Evolutionary conservation across 352 stramenopile genomes (phyloP), one percentile per base, ranked within the genome.

Genomic region (Phytophthora melonis): DNA sequence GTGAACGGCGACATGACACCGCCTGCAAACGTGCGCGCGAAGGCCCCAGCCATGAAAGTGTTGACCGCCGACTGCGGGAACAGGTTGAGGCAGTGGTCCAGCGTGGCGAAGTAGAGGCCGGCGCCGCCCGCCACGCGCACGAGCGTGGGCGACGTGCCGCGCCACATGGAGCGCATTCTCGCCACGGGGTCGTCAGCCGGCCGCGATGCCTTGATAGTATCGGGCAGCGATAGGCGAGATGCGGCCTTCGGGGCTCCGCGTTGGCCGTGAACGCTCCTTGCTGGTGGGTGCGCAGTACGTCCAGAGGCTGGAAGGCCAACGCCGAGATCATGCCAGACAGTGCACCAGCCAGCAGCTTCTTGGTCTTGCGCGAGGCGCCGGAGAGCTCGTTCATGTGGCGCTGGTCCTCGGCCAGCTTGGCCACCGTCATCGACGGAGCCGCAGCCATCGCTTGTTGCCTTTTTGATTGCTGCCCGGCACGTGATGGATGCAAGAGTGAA

Each of bases 241-340:
- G 36, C 23, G 5, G n/a, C 36, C n/a, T 63, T 55, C 5, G 56
- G 16, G 43, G 55, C 19, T 79, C 43, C 13, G 41, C 14, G 60
- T 80, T 56, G 13, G 65, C 62, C 19, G 83, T 83, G 66, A 95
- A 97, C 5, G 87, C 88, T 41, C 90, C 90, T 45, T 97, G 90
- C 56, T 97, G 90, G 56, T 93, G 87, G 23, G 90, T 97, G 50
- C 89, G 87, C 63, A 97, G 74, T 62, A 97, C 90, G 52, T 97
- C 90, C 18, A 97, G 77, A 18, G 90, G 90, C 76, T 97, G 90
- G 74, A 97, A 96, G 27, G 86, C 86, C 47, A 96, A 74, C 64
- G 89, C 89, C 23, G 89, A 94, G 60, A 94, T 78, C 75, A 93
- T 91, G 36, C 89, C 89, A 1, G 88, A 94, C 23, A 93, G 62